A percentile compares a stretch with the other conserved stretches of the same genome.
These are phyloP conservation scores for Herpetomonas muscarum DNA, from an alignment of 208 protist species.

Conservation along the genomic window DNA sequence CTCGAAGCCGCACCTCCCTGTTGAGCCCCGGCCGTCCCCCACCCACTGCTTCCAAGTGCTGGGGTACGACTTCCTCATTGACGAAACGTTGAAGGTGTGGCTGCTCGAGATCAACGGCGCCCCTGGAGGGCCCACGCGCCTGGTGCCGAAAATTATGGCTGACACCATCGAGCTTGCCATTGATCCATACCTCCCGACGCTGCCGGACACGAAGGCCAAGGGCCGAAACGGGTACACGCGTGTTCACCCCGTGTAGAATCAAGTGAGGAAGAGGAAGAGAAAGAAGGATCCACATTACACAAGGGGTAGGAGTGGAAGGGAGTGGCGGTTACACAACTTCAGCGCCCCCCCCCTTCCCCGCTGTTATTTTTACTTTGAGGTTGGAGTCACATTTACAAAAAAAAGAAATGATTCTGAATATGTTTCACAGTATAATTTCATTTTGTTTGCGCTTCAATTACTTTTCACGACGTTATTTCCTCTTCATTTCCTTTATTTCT, in stretches of 20 bases:
- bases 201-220: conserved; percentile 24
- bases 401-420: no score
- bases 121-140: conserved; percentile 44
- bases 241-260: conserved; percentile 30
- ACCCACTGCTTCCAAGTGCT: conserved; percentile 62
- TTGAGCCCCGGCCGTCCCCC: conserved; percentile 28
- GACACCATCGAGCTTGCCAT: conserved; percentile 77
- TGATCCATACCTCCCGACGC: conserved; percentile 48
- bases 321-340: background rate
- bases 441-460: background rate
- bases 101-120: conserved; percentile 70
- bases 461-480: background rate
- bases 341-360: background rate
- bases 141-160: conserved; percentile 49
- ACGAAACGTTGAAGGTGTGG: conserved; percentile 55
- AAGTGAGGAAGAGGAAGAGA: no score
- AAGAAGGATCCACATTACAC: no score
- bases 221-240: conserved; percentile 49
- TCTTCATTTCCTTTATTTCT: background rate
- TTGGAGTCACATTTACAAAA: no score
- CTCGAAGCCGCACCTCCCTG: conserved; percentile 29
- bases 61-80: conserved; percentile 73
- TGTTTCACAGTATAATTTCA: background rate
- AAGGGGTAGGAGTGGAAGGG: no score
- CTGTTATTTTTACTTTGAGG: background rate